Percentiles rank a stretch among this genome's conserved stretches.
Conservation (phyloP, 352 stramenopile genomes). For the Globisporangium ultimum region DNA sequence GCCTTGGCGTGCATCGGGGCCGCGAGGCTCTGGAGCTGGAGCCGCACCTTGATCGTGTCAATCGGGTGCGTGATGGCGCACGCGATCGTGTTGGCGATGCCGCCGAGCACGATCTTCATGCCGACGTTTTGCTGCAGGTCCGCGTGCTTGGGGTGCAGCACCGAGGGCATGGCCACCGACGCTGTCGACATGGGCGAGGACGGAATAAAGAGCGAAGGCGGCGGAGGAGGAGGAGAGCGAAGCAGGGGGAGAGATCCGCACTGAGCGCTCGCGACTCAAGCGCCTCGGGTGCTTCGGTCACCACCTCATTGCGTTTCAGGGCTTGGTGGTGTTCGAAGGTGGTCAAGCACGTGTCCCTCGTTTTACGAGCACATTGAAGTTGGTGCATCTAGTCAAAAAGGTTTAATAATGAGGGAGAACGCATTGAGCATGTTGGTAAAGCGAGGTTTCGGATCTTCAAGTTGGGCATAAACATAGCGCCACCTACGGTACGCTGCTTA, state of each 20-base stretch:
- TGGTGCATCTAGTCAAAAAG: no score
- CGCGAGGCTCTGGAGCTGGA: constrained; percentile 56
- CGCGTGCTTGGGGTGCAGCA: constrained; percentile 24
- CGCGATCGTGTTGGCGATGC: constrained; percentile 58
- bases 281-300: no score
- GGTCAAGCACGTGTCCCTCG: neutral
- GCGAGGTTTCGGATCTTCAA: constrained; percentile 6
- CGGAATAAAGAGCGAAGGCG: neutral
- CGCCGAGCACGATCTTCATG: constrained; percentile 60
- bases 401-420: no score
- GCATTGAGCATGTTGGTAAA: neutral
- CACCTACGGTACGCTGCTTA: neutral
- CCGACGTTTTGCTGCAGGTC: constrained; percentile 51
- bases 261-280: constrained; percentile 11
- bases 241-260: constrained; percentile 13
- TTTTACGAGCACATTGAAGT: constrained; percentile 2
- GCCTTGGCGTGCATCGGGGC: constrained; percentile 11
- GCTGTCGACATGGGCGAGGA: constrained; percentile 11
- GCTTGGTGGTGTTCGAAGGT: neutral
- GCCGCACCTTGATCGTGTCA: constrained; percentile 64
- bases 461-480: constrained; percentile 2
- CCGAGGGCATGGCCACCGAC: constrained; percentile 5
- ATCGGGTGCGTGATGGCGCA: constrained; percentile 54
- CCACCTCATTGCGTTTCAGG: no score
- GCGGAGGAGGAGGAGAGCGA: constrained; percentile 2